A percentile compares a stretch with the other conserved stretches of the same genome.
Evolutionary conservation across 2,329 filamentous ascomycete species (phyloP).

Genomic region (Diplodia seriata): DNA sequence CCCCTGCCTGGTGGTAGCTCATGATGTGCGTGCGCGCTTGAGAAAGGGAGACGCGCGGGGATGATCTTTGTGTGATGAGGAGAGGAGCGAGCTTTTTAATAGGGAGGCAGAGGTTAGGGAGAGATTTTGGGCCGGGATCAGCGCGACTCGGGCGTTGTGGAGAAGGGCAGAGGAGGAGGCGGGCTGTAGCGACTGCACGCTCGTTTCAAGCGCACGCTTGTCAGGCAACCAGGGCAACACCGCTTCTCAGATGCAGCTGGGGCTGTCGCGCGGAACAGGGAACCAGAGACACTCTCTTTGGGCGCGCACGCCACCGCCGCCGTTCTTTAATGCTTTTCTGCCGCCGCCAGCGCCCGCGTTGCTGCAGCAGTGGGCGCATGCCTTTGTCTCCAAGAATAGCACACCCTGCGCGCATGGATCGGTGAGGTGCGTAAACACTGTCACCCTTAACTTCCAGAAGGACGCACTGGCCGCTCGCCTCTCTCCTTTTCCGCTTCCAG

Average conservation of each 20-base stretch:
- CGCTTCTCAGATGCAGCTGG: conserved; percentile 2
- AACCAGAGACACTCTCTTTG: neutral
- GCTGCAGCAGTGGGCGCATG: conserved; percentile 14
- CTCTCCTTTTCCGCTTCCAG: conserved; percentile 15
- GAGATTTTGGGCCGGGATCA: conserved; percentile 17
- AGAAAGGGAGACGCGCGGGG: conserved; percentile 32
- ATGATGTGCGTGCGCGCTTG: conserved; percentile 38
- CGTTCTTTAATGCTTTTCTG: conserved; percentile 22
- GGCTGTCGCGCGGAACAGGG: neutral
- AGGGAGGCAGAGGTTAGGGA: conserved; percentile 25
- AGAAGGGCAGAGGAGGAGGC: conserved; percentile 11
- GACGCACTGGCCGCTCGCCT: conserved; percentile 9
- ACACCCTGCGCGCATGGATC: conserved; percentile 3
- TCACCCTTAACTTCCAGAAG: conserved; percentile 20
- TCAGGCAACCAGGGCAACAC: conserved; percentile 12
- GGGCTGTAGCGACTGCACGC: conserved; percentile 10
- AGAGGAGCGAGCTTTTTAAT: conserved; percentile 8
- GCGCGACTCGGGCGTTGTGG: conserved; percentile 12
- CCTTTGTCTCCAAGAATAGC: conserved; percentile 23
- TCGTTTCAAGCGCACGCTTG: conserved; percentile 6
- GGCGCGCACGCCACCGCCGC: neutral
- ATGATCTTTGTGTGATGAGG: conserved; percentile 21
- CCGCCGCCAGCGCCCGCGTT: conserved; percentile 5
- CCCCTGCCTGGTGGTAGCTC: conserved; percentile 45
- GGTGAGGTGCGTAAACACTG: conserved; percentile 8